These are phyloP conservation scores for Ophiostoma angusticollis DNA, from an alignment of 2,329 filamentous ascomycete species.

Conservation along the genomic window DNA sequence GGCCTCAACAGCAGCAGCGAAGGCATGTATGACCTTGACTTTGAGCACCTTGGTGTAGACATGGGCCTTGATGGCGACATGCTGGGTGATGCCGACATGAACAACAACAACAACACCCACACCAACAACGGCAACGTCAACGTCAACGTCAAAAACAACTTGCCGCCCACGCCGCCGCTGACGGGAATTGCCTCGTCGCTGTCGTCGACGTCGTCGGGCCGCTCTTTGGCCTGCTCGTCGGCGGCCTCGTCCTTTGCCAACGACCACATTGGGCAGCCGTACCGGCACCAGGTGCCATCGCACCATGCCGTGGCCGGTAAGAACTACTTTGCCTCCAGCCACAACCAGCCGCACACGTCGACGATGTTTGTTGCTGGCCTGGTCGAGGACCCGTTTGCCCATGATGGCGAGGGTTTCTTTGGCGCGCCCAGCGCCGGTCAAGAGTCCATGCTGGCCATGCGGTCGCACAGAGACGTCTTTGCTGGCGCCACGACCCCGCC, in stretches of 20 bases:
- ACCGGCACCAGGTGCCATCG: too few species aligned
- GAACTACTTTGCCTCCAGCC: neutral
- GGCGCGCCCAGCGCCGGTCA: slow-evolving; percentile 1
- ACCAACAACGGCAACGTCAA: neutral
- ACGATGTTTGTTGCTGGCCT: slow-evolving; percentile 15
- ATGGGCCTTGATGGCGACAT: neutral
- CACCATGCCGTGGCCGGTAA: slow-evolving; percentile 1
- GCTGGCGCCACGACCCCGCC: too few species aligned
- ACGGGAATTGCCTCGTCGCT: slow-evolving; percentile 6
- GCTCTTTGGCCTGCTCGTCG: slow-evolving; percentile 5
- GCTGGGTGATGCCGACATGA: neutral
- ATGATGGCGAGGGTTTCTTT: slow-evolving; percentile 6
- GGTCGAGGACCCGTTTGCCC: slow-evolving; percentile 21
- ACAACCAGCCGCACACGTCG: slow-evolving; percentile 2
- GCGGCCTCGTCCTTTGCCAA: slow-evolving; percentile 8
- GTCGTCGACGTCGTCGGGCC: slow-evolving; percentile 7
- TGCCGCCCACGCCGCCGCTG: slow-evolving; percentile 9
- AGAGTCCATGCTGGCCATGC: slow-evolving; percentile 2
- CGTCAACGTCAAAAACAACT: neutral
- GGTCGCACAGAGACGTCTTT: slow-evolving; percentile 3
- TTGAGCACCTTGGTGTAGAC: neutral
- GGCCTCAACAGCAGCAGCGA: neutral
- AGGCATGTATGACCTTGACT: slow-evolving; percentile 2
- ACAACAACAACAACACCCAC: neutral
- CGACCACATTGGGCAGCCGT: too few species aligned